These are phyloP conservation scores for Trichoderma sp. DNA, from an alignment of 2,329 filamentous ascomycete species.

Conservation along the genomic window DNA sequence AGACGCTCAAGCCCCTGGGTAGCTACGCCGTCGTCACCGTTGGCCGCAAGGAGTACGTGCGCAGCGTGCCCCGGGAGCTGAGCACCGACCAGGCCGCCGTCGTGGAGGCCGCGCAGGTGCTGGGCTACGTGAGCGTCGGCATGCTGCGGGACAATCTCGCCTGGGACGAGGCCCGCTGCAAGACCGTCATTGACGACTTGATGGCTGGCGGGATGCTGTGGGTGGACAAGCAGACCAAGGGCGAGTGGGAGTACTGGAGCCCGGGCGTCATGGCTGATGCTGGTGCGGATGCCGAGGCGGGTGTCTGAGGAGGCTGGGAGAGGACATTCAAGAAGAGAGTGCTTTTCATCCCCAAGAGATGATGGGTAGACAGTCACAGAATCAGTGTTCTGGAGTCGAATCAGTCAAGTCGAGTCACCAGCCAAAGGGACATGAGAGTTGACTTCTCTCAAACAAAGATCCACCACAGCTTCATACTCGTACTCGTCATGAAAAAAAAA, in stretches of 20 bases:
- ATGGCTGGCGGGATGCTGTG: constrained; percentile 87
- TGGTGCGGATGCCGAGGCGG: constrained; percentile 25
- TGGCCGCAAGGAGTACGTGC: constrained; percentile 80
- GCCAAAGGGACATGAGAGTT: background rate
- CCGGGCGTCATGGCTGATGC: constrained; percentile 65
- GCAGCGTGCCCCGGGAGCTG: constrained; percentile 90
- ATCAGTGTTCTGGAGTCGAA: background rate
- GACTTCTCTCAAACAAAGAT: background rate
- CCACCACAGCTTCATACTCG: accelerated
- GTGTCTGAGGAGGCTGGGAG: background rate
- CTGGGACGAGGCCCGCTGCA: constrained; percentile 81
- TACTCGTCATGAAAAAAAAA: background rate
- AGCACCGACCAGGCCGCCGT: constrained; percentile 92
- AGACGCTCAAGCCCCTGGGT: constrained; percentile 79
- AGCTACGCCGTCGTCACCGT: constrained; percentile 83
- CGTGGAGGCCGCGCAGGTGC: constrained; percentile 82
- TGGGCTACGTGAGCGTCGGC: constrained; percentile 84
- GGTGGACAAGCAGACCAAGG: constrained; percentile 77
- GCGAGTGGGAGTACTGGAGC: constrained; percentile 93
- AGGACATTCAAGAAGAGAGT: background rate
- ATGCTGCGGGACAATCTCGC: constrained; percentile 84
- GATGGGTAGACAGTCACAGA: background rate
- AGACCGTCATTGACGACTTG: constrained; percentile 87
- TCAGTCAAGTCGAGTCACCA: background rate
- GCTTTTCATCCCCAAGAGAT: too few species aligned